Base-by-base conservation (phyloP, 257 asterid species). In the Ocimum tenuiflorum region DNA sequence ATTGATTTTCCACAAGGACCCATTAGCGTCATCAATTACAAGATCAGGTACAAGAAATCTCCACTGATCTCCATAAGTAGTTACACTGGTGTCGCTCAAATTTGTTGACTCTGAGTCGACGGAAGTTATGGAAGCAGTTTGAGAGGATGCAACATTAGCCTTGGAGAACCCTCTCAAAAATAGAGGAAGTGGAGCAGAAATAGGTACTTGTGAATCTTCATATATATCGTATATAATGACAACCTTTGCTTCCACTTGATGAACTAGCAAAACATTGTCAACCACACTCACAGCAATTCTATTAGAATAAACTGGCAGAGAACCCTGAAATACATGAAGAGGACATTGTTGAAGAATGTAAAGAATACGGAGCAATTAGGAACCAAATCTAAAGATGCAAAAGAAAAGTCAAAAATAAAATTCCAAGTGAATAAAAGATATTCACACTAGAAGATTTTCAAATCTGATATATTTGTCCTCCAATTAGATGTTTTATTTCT, bases 111-210 rank as follows among this genome's bases (percentile, higher is more conserved):
- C 88, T 59, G 80, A 78, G 38, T 78, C 64, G 63, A 76, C 83
- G 58, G 75, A 75, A 73, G 60, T 67, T 73, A 48, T 73, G 64
- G 75, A 50, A 50, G 65, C 60, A 47, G 81, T 55, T 73, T 83
- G 91, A 70, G 86, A 71, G 69, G 82, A 71, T 41, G 82, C 72
- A 50, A 56, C 65, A 71, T 66, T 74, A 65, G 89, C 81, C 70
- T 79, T 85, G 31, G 88, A 75, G 46, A 57, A 73, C 60, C 94
- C 90, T 83, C 96, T 86, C 80, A 92, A 67, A 73, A 86, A 78
- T 29, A 92, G 77, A 27, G 99, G 99, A 75, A 92, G 96, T 2
- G 99, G 99, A 73, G 99, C 97, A 68, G 99, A 92, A 15, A 92
- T 73, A 31, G 96, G 97, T 33, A 80, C 80, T 72, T 78, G 87